Evolutionary conservation across 495 filamentous ascomycete genomes (phyloP).

Genomic region (Amphirosellinia nigrospora): DNA sequence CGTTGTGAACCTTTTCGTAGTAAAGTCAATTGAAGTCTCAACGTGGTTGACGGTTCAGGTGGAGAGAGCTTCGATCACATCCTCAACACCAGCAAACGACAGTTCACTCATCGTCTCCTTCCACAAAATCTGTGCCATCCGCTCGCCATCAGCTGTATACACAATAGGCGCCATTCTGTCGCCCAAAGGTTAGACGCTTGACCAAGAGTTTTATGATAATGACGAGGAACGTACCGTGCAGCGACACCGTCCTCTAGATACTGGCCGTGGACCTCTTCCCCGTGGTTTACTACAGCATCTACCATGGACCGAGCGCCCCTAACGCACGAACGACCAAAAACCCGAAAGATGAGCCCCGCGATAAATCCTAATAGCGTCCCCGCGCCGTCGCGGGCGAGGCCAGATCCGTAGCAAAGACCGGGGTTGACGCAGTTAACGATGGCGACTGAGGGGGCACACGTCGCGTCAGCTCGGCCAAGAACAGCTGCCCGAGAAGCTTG

Average conservation of each 20-base stretch:
- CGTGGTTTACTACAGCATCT: slow-evolving; percentile 9
- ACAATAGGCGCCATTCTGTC: slow-evolving; percentile 19
- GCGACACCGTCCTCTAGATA: slow-evolving; percentile 29
- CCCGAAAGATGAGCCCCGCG: neutral
- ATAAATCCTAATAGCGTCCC: slow-evolving; percentile 23
- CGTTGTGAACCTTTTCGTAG: neutral
- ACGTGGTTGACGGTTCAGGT: neutral
- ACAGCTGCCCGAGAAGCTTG: slow-evolving; percentile 59
- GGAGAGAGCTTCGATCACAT: slow-evolving; percentile 6
- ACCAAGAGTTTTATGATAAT: neutral
- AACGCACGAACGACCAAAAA: slow-evolving; percentile 19
- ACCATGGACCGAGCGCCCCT: slow-evolving; percentile 15
- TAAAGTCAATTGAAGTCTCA: neutral
- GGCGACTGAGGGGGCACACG: slow-evolving; percentile 31
- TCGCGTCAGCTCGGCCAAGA: slow-evolving; percentile 51
- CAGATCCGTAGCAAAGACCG: slow-evolving; percentile 36
- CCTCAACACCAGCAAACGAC: slow-evolving; percentile 38
- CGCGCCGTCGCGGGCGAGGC: slow-evolving; percentile 23
- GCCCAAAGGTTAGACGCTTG: neutral
- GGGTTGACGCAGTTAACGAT: slow-evolving; percentile 30
- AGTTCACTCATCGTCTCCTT: slow-evolving; percentile 51
- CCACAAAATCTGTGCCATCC: slow-evolving; percentile 44
- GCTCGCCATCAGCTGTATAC: slow-evolving; percentile 46
- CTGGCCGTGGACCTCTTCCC: slow-evolving; percentile 12
- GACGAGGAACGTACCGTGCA: slow-evolving; percentile 40